Conservation (phyloP, 306 rosid genomes). For the Vigna hirtella region DNA sequence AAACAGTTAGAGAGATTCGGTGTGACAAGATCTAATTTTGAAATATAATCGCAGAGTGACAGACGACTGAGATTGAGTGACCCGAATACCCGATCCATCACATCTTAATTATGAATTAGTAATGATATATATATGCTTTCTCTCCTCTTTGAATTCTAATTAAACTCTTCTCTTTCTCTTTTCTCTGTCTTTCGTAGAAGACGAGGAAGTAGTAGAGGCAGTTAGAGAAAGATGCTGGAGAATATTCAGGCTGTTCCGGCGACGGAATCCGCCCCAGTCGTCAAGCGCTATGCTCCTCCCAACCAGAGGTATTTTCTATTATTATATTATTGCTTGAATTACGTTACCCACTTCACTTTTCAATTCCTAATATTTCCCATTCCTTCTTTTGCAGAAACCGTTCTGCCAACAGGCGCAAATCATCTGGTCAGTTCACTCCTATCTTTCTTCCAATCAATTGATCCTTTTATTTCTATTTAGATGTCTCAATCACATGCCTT, state of each 20-base stretch:
- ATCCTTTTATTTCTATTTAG: neutral
- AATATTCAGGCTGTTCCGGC: slow-evolving; percentile 47
- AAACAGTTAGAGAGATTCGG: too few relatives aligned
- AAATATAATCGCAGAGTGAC: too few relatives aligned
- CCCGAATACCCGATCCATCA: neutral
- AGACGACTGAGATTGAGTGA: neutral
- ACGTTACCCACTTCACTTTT: neutral
- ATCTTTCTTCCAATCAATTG: neutral
- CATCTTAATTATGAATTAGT: neutral
- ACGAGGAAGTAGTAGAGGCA: neutral
- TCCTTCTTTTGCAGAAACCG: slow-evolving; percentile 56
- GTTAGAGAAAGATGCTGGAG: slow-evolving; percentile 59
- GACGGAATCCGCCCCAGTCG: slow-evolving; percentile 48
- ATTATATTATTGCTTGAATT: neutral
- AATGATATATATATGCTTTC: neutral
- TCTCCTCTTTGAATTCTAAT: neutral
- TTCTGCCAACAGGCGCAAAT: slow-evolving; percentile 66
- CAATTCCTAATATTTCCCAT: neutral
- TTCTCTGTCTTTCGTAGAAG: neutral
- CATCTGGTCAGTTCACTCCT: slow-evolving; percentile 57
- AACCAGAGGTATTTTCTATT: slow-evolving; percentile 57
- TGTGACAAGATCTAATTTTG: too few relatives aligned
- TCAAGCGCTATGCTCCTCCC: slow-evolving; percentile 79
- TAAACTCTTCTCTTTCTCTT: slow-evolving; percentile 11
- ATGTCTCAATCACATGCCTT: neutral